Conservation (phyloP, 176 grass and related monocot genomes). For the Microstegium vimineum region DNA sequence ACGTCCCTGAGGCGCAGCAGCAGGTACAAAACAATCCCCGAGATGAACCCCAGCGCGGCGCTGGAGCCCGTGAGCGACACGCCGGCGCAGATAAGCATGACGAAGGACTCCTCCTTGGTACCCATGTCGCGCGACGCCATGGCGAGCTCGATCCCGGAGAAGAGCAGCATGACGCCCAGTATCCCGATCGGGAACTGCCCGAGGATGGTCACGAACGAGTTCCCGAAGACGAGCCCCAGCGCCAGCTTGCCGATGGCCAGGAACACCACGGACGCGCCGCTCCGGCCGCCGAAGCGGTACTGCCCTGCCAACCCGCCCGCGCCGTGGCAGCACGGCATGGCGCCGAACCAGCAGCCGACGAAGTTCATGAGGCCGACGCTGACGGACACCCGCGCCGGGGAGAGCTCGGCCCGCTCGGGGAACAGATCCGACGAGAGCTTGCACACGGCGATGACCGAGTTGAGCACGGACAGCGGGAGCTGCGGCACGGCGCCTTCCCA, state of each 20-base stretch:
- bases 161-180: constrained; percentile 79
- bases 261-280: constrained; percentile 83
- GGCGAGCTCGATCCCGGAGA: constrained; percentile 88
- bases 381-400: constrained; percentile 61
- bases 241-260: constrained; percentile 62
- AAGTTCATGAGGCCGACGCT: constrained; percentile 87
- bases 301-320: constrained; percentile 78
- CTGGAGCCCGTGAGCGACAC: constrained; percentile 74
- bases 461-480: constrained; percentile 77
- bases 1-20: constrained; percentile 62
- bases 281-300: constrained; percentile 83
- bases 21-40: constrained; percentile 53
- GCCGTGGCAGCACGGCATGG: constrained; percentile 92
- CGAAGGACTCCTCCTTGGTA: constrained; percentile 81
- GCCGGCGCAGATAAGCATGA: constrained; percentile 78
- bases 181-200: constrained; percentile 74
- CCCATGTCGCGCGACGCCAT: constrained; percentile 92
- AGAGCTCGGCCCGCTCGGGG: constrained; percentile 57
- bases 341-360: constrained; percentile 93
- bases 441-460: constrained; percentile 92
- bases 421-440: constrained; percentile 94
- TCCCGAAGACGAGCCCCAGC: constrained; percentile 68
- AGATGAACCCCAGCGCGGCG: constrained; percentile 72
- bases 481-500: constrained; percentile 73
- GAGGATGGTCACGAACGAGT: constrained; percentile 73